Percentiles rank a stretch among this genome's conserved stretches.
Conservation (phyloP, 2,329 filamentous ascomycete species). For the Triangularia verruculosa region DNA sequence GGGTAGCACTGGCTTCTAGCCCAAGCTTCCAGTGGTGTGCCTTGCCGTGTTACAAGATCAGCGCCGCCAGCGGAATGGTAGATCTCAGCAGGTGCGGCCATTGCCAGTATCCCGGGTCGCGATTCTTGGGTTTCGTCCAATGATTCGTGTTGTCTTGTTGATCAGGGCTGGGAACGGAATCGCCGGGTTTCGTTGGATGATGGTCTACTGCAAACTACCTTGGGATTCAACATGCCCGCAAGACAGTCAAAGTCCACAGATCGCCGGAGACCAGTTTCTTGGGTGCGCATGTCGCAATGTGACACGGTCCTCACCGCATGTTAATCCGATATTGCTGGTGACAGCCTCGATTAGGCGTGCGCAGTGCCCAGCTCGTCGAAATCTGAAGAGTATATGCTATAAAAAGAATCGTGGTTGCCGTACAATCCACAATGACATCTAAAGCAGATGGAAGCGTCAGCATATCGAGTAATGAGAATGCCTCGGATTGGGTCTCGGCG, state of each 20-base stretch:
- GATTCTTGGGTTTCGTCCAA: background rate
- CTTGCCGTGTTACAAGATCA: conserved; percentile 16
- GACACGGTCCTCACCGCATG: conserved; percentile 16
- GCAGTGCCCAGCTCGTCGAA: conserved; percentile 13
- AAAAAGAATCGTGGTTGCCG: conserved; percentile 28
- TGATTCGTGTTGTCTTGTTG: background rate
- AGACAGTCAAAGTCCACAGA: background rate
- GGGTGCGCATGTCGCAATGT: conserved; percentile 14
- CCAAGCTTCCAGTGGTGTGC: background rate
- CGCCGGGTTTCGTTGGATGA: background rate
- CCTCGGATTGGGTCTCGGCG: conserved; percentile 20
- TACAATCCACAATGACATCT: conserved; percentile 12
- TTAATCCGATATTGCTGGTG: conserved; percentile 15
- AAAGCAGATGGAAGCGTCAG: conserved; percentile 15
- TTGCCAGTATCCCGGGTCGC: conserved; percentile 21
- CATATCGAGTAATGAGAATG: conserved; percentile 13
- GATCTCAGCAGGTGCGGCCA: conserved; percentile 3
- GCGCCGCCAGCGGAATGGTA: conserved; percentile 8
- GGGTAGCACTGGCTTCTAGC: background rate
- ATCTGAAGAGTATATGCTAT: conserved; percentile 24
- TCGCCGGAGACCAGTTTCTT: conserved; percentile 12
- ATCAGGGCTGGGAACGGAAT: background rate
- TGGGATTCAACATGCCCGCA: background rate
- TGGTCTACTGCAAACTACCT: background rate
- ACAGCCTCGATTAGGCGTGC: conserved; percentile 20